A percentile compares a stretch with the other conserved stretches of the same genome.
Conservation (phyloP, 2,329 filamentous ascomycete genomes). For the Paraphaeosphaeria minitans region DNA sequence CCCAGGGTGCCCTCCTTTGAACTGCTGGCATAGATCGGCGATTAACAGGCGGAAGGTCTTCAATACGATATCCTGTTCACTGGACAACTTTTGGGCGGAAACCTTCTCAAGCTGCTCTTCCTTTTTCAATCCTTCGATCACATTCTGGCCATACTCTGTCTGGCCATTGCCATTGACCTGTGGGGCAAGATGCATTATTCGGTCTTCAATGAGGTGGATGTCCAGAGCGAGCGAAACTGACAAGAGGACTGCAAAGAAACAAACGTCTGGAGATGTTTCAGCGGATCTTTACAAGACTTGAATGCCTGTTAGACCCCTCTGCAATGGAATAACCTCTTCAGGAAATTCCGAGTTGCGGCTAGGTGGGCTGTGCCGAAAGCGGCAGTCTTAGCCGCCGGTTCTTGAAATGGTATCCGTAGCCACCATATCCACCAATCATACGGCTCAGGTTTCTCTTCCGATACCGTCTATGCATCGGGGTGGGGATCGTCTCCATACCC, state of each 20-base stretch:
- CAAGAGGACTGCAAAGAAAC: not conserved
- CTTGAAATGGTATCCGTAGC: slow-evolving; percentile 9
- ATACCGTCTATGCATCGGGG: slow-evolving; percentile 5
- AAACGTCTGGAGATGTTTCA: not conserved
- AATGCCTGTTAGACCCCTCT: not conserved
- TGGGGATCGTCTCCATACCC: slow-evolving; percentile 2
- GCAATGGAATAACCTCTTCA: slow-evolving; percentile 10
- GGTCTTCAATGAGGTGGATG: not conserved
- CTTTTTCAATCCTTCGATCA: slow-evolving; percentile 26
- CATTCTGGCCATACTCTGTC: slow-evolving; percentile 33
- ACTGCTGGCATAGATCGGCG: not conserved
- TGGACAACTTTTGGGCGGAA: slow-evolving; percentile 25
- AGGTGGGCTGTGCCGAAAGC: slow-evolving; percentile 5
- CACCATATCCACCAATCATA: slow-evolving; percentile 7
- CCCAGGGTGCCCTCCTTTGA: slow-evolving; percentile 55
- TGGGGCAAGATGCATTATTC: slow-evolving; percentile 13
- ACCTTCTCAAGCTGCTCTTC: slow-evolving; percentile 30
- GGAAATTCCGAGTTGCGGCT: slow-evolving; percentile 15
- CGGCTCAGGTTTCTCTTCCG: not conserved
- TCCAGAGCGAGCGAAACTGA: not conserved
- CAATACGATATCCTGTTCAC: slow-evolving; percentile 58
- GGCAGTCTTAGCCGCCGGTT: slow-evolving; percentile 21
- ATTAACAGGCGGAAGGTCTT: slow-evolving; percentile 64
- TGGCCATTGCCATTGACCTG: slow-evolving; percentile 17
- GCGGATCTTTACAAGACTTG: not conserved